Evolutionary conservation across 2,329 filamentous ascomycete species (phyloP), one percentile per base, ranked within the genome.

Genomic region (Aspergillus glaucus): DNA sequence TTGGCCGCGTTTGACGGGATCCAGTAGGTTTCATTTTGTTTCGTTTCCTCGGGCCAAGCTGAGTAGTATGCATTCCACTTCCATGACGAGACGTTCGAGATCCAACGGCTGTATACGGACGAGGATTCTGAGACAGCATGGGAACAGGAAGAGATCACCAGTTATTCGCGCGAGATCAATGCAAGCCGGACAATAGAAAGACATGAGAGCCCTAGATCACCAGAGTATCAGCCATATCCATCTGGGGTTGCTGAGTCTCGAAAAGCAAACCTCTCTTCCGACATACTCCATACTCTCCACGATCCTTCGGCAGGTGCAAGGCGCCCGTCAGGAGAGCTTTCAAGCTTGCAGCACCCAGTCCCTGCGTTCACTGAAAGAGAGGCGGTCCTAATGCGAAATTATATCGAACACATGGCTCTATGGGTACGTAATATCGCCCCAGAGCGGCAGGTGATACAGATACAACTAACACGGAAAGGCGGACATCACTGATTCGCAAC

Each of bases 331-430:
- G 26, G 26, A 30, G 26, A 15, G 14, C n/a, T 7, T 36, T 36
- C 10, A 4, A 10, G 26, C 26, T 30, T 12, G 26, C 26, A 30
- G 1, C n/a, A 17, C 17, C 7, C 3, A 3, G 34, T 36, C 5
- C 6, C 40, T 2, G 26, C 26, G 26, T 50, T 59, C 3, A 60
- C 49, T 12, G 51, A 51, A 21, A 47, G 60, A 22, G 57, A 61
- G 40, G 57, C 60, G 4, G 47, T 48, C 2, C 26, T 63, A 17
- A 52, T 63, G 44, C 53, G 61, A 2, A 63, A 65, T 26, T 69
- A 62, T 46, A 58, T 65, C 14, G 61, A 66, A 39, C 62, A 66
- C 12, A 61, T 68, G 47, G 66, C 62, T 3, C 54, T 62, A 6
- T 66, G 64, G 63, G 61, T 67, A 44, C 17, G 57, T 48, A 30